These are phyloP conservation scores for Candida awuae DNA, from an alignment of 805 yeast species.

Conservation along the genomic window DNA sequence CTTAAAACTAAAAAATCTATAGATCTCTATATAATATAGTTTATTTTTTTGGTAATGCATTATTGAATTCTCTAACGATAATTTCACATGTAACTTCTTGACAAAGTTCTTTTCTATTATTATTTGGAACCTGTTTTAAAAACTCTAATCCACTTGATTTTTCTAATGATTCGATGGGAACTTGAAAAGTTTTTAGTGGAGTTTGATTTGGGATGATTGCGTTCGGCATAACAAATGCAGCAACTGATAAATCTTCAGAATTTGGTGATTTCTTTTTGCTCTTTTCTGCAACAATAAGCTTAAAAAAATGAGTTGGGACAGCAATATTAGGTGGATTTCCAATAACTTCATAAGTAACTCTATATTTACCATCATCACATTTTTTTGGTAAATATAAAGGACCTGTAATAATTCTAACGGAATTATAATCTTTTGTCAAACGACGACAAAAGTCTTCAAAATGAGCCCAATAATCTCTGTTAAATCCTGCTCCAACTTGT, in stretches of 20 bases:
- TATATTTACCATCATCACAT: conserved; percentile 70
- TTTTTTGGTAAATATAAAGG: conserved; percentile 81
- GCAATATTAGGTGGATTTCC: conserved; percentile 96
- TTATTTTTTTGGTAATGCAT: conserved; percentile 28
- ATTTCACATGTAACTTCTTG: conserved; percentile 72
- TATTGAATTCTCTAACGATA: conserved; percentile 70
- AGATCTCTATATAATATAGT: background rate
- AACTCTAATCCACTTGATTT: conserved; percentile 79
- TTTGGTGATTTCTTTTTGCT: conserved; percentile 31
- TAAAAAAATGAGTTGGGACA: conserved; percentile 96
- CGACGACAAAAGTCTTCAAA: conserved; percentile 83
- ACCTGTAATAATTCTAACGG: conserved; percentile 86
- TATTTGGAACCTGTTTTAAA: conserved; percentile 56
- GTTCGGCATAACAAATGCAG: conserved; percentile 92
- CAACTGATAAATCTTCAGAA: conserved; percentile 54
- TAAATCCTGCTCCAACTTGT: conserved; percentile 96
- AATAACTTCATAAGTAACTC: conserved; percentile 83
- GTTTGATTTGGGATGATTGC: conserved; percentile 63
- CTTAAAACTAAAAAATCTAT: background rate
- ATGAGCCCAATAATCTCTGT: conserved; percentile 97
- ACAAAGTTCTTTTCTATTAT: conserved; percentile 58
- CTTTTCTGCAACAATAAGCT: conserved; percentile 77
- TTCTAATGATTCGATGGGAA: conserved; percentile 86
- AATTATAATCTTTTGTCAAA: conserved; percentile 59
- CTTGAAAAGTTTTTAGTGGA: conserved; percentile 70